phyloP scores from a whole-genome alignment of 768 basidiomycete species.

The Tephrocybe sp. region DNA sequence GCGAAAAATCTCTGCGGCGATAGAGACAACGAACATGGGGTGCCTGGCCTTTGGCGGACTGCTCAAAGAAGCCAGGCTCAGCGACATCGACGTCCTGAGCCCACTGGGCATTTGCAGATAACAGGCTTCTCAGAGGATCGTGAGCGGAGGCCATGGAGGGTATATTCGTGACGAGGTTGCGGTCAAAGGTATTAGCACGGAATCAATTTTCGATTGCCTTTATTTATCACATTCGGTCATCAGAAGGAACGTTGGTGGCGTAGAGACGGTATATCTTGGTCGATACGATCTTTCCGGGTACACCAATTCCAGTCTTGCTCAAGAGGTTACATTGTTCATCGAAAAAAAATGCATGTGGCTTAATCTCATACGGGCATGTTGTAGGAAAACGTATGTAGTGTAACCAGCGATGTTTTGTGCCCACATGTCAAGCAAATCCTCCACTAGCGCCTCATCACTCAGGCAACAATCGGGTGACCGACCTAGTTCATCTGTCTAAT shows the following conservation, averaged over 20 bases:
- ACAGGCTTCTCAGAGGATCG: conserved; percentile 29
- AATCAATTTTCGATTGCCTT: conserved; percentile 5
- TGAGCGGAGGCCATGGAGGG: conserved; percentile 16
- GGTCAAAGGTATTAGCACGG: neutral
- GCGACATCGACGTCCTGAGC: conserved; percentile 52
- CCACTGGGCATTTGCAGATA: conserved; percentile 67
- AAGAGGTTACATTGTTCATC: neutral
- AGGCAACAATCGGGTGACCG: conserved; percentile 11
- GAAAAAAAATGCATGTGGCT: conserved; percentile 17
- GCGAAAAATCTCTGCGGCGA: conserved; percentile 5
- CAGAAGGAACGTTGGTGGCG: no score
- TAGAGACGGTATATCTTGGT: no score
- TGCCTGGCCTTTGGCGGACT: conserved; percentile 61
- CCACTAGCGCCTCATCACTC: conserved; percentile 14
- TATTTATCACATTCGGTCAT: no score
- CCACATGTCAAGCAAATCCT: conserved; percentile 13
- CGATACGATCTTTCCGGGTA: no score
- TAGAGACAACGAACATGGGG: conserved; percentile 53
- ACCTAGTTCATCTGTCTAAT: conserved; percentile 89
- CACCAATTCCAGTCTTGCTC: no score
- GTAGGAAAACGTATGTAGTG: conserved; percentile 11
- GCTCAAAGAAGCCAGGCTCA: conserved; percentile 65
- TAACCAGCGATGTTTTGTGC: conserved; percentile 15
- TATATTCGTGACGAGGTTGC: neutral
- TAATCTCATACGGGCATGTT: conserved; percentile 18